Percentiles rank a stretch among this genome's conserved stretches.
Conservation (phyloP, 768 basidiomycete genomes). For the Phylloporus sp. region DNA sequence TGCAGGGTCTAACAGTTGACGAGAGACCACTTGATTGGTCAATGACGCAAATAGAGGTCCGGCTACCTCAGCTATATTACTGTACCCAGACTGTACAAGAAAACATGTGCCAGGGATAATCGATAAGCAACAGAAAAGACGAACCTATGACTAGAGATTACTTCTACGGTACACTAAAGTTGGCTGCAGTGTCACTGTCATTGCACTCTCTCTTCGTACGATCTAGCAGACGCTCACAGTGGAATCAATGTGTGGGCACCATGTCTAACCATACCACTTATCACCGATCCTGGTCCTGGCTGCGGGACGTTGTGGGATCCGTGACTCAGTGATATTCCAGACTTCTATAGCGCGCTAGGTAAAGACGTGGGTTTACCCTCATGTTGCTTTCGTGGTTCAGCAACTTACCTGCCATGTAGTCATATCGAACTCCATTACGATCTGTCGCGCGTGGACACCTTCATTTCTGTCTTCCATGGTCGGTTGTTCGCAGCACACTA, state of each 20-base stretch:
- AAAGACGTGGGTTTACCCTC: neutral
- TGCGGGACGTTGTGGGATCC: conserved; percentile 70
- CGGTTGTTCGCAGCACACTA: conserved; percentile 65
- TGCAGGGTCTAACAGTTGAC: too few relatives aligned
- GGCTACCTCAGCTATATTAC: neutral
- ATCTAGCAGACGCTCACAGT: conserved; percentile 3
- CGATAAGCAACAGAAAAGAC: neutral
- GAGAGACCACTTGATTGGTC: too few relatives aligned
- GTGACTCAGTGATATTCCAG: conserved; percentile 72
- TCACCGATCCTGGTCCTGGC: conserved; percentile 53
- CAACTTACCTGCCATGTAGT: conserved; percentile 75
- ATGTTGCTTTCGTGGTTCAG: neutral
- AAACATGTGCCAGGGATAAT: neutral
- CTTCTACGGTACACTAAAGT: conserved; percentile 15
- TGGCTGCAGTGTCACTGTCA: neutral
- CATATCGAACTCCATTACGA: conserved; percentile 91
- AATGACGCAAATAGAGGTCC: too few relatives aligned
- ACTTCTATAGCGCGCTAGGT: conserved; percentile 79
- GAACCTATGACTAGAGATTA: conserved; percentile 9
- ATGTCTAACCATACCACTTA: conserved; percentile 66
- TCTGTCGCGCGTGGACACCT: conserved; percentile 72
- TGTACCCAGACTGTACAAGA: neutral
- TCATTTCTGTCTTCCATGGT: conserved; percentile 57
- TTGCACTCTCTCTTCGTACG: too few relatives aligned
- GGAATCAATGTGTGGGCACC: neutral